Conservation (phyloP, 106 monocot species). For the Dendrobium catenatum region DNA sequence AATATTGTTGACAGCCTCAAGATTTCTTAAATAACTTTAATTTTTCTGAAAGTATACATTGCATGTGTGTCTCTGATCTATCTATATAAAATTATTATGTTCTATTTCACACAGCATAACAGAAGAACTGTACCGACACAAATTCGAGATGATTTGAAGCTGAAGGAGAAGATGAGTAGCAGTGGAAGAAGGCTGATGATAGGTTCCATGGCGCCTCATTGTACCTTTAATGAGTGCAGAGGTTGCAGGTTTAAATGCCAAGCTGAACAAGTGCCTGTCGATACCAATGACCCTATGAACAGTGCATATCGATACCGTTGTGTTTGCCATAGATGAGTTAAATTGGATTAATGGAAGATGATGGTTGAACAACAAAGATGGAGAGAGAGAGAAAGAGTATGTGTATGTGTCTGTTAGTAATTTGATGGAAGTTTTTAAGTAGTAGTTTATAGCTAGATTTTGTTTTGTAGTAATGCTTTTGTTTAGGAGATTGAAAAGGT, state of each 20-base stretch:
- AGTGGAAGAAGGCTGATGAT: slow-evolving; percentile 59
- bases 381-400: background rate
- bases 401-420: background rate
- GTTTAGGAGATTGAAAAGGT: background rate
- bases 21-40: background rate
- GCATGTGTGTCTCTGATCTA: background rate
- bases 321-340: slow-evolving; percentile 55
- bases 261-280: slow-evolving; percentile 83
- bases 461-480: background rate
- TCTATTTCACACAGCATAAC: slow-evolving; percentile 1
- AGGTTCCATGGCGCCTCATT: slow-evolving; percentile 69
- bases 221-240: slow-evolving; percentile 88
- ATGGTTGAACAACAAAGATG: background rate
- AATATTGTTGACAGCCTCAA: background rate
- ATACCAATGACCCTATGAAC: slow-evolving; percentile 82
- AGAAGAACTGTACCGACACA: background rate
- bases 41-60: background rate
- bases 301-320: slow-evolving; percentile 83
- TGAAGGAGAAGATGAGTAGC: background rate
- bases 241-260: slow-evolving; percentile 81
- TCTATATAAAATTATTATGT: background rate
- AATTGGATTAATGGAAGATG: no score
- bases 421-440: background rate
- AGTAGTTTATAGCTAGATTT: background rate
- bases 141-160: background rate